Conservation (phyloP, 306 rosid genomes). For the Begonia fuchsioides region DNA sequence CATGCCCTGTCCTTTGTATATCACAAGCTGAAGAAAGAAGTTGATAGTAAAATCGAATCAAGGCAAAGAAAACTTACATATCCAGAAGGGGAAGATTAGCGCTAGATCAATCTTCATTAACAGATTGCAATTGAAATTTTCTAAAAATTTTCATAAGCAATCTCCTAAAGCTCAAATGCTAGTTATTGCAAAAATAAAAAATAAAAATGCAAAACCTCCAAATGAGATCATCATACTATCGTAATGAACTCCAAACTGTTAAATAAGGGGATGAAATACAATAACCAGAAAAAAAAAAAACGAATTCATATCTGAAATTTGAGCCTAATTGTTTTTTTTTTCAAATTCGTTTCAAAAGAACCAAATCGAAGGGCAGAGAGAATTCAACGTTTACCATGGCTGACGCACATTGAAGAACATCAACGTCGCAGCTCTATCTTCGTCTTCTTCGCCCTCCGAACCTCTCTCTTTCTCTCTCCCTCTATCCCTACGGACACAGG, state of each 20-base stretch:
- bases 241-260: neutral
- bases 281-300: neutral
- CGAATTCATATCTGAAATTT: neutral
- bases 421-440: neutral
- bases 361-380: neutral
- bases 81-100: neutral
- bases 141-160: neutral
- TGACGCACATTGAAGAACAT: neutral
- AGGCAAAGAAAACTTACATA: neutral
- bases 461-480: neutral
- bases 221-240: neutral
- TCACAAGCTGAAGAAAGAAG: no score
- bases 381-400: conserved; percentile 1
- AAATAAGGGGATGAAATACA: neutral
- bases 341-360: neutral
- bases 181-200: no score
- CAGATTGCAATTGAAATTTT: neutral
- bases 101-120: conserved; percentile 1
- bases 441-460: neutral
- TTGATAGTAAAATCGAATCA: neutral
- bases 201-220: no score
- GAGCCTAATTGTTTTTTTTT: neutral
- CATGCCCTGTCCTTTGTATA: no score
- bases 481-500: neutral
- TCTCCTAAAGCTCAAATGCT: no score